A percentile compares a stretch with the other conserved stretches of the same genome.
Evolutionary conservation across 352 stramenopile genomes (phyloP).

Genomic region (Globisporangium carolinianum): DNA sequence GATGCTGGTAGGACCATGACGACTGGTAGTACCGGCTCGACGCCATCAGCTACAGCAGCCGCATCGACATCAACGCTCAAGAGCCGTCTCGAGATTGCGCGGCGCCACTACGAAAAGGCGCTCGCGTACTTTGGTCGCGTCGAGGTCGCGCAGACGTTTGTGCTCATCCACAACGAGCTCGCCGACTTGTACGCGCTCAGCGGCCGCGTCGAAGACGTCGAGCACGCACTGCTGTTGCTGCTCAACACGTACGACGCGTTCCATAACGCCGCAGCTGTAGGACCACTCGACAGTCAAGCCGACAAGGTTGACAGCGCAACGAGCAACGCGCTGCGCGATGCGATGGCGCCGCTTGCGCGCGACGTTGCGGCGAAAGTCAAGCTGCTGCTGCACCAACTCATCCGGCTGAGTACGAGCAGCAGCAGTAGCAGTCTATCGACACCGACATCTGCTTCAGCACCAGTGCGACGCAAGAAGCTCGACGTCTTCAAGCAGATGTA

Average conservation of each 20-base stretch:
- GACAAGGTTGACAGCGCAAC: conserved; percentile 1
- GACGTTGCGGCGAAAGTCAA: conserved; percentile 57
- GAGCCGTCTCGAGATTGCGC: conserved; percentile 73
- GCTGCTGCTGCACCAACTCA: conserved; percentile 51
- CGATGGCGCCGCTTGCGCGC: conserved; percentile 30
- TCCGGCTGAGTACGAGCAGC: conserved; percentile 26
- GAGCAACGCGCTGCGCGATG: neutral
- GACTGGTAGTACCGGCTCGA: neutral
- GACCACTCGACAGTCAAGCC: conserved; percentile 10
- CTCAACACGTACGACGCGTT: conserved; percentile 77
- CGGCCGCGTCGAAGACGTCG: conserved; percentile 58
- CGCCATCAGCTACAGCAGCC: conserved; percentile 7
- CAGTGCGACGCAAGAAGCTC: conserved; percentile 34
- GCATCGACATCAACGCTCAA: conserved; percentile 27
- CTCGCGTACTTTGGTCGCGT: conserved; percentile 66
- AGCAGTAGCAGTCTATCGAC: neutral
- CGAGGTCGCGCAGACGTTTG: conserved; percentile 71
- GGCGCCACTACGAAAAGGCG: conserved; percentile 81
- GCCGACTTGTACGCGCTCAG: conserved; percentile 67
- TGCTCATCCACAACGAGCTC: conserved; percentile 79
- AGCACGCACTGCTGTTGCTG: conserved; percentile 71
- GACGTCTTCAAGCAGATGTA: conserved; percentile 84
- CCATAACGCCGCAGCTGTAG: neutral
- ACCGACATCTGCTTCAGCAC: neutral
- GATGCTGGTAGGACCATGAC: neutral